Base-by-base conservation (phyloP, 2,329 filamentous ascomycete genomes). In the Ophiocordyceps camponoti-rufipedis region DNA sequence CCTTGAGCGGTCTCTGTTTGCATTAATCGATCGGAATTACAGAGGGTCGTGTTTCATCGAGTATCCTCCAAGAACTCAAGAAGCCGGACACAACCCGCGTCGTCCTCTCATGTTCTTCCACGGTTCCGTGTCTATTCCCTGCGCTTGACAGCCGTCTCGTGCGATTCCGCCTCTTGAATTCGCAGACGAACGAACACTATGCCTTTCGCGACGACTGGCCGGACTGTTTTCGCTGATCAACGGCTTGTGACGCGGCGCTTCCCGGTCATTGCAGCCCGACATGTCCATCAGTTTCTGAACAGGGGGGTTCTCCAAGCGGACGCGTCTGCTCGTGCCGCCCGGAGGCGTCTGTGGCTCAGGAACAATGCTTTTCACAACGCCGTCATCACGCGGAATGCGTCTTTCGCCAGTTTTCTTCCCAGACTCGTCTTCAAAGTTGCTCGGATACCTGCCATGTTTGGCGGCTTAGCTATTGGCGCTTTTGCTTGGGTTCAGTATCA, bases 401-500 rank as follows among this genome's bases (percentile, higher is more conserved):
- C 77, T 7, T 82, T 80, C 54, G 72, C 64, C 41, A 69, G 78
- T 43, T 69, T 80, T 48, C 67, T 98, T 31, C 93, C 93, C 2
- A 89, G 85, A 59, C 71, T 98, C 44, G 79, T 91, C n/a, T 65
- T 91, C 57, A 98, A 95, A 67, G 82, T 98, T 54, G 74, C 80
- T 33, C 78, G 87, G 47, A 70, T 94, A 46, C 91, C 91, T 18
- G 91, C 91, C 47, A 82, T 95, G 67, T 88, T 94, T 56, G 91
- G 89, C 40, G 87, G 86, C 40, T 75, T 88, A 42, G 85, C 87
- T 56, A 75, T 98, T 52, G 88, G 85, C 13, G 85, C 84, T 3
- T 67, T 93, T 48, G 87, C 87, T 28, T 98, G 94, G 73, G 67
- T 98, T 43, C 91, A 98, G 60, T 96, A 98, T 60, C 91, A 98